Evolutionary conservation across 768 basidiomycete genomes (phyloP).

Genomic region (Phaeotremella fagi): DNA sequence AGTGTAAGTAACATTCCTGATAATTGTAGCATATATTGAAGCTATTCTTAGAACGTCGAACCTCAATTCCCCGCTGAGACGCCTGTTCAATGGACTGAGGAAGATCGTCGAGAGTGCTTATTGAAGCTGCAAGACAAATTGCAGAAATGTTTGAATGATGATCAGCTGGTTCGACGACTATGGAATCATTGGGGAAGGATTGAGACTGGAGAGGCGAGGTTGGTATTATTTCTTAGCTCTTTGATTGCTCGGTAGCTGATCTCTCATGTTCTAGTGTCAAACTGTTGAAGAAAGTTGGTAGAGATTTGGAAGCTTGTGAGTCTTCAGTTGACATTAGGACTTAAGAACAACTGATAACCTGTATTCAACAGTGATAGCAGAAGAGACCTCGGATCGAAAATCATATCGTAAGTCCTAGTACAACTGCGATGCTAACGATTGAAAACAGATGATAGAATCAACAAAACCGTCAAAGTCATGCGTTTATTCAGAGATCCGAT

Average conservation of each 20-base stretch:
- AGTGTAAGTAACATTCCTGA: neutral
- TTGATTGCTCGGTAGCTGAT: neutral
- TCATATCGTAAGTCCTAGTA: neutral
- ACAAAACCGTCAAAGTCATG: neutral
- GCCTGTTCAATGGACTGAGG: neutral
- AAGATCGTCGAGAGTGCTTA: slow-evolving; percentile 1
- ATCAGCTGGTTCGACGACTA: neutral
- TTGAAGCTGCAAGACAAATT: slow-evolving; percentile 2
- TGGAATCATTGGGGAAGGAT: slow-evolving; percentile 9
- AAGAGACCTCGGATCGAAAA: neutral
- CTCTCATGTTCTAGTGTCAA: neutral
- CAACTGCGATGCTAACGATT: neutral
- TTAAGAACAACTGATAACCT: too few species aligned
- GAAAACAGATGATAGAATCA: neutral
- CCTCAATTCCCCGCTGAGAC: too few species aligned
- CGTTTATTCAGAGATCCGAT: neutral
- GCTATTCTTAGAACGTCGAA: neutral
- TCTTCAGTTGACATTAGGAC: too few species aligned
- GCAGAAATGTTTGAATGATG: neutral
- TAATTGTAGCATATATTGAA: neutral
- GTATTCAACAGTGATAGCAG: neutral
- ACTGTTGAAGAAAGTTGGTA: neutral
- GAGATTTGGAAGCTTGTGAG: neutral
- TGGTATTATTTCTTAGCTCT: neutral
- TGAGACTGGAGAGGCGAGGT: neutral